Conservation (phyloP, 768 basidiomycete species). For the Porphyrellus cyaneotinctus region DNA sequence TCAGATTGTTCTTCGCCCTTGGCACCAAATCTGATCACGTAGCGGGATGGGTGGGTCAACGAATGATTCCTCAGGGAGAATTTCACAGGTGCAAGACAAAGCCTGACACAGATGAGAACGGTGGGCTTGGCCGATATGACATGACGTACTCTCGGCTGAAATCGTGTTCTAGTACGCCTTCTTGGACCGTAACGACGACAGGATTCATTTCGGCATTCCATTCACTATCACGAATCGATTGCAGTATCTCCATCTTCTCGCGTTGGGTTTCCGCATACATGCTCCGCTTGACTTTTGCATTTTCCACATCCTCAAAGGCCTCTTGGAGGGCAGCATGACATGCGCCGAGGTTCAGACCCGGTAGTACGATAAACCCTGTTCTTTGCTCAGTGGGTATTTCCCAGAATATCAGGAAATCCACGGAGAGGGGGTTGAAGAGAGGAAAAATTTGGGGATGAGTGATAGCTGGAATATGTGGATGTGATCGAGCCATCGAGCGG, state of each 20-base stretch:
- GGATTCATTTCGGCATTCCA: conserved; percentile 84
- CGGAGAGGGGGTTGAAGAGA: conserved; percentile 64
- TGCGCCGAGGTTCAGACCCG: conserved; percentile 64
- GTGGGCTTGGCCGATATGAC: neutral
- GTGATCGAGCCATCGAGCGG: conserved; percentile 34
- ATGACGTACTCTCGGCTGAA: conserved; percentile 64
- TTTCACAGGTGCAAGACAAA: conserved; percentile 48
- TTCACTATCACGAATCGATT: conserved; percentile 62
- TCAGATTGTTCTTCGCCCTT: conserved; percentile 19
- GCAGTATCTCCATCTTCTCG: conserved; percentile 62
- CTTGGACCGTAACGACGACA: conserved; percentile 47
- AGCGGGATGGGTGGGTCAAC: conserved; percentile 54
- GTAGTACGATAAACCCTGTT: conserved; percentile 55
- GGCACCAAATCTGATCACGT: conserved; percentile 46
- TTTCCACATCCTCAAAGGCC: conserved; percentile 56
- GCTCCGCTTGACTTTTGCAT: conserved; percentile 65
- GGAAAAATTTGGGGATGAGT: conserved; percentile 68
- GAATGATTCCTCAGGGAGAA: conserved; percentile 74
- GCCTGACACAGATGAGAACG: conserved; percentile 37
- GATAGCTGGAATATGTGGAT: conserved; percentile 54
- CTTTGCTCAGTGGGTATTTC: conserved; percentile 56
- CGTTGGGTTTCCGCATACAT: conserved; percentile 91
- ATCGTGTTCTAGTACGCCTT: conserved; percentile 52
- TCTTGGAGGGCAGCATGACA: conserved; percentile 60
- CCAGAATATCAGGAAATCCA: conserved; percentile 80